Evolutionary conservation across 2,329 filamentous ascomycete genomes (phyloP).

Genomic region (Camptophora hylomeconis): DNA sequence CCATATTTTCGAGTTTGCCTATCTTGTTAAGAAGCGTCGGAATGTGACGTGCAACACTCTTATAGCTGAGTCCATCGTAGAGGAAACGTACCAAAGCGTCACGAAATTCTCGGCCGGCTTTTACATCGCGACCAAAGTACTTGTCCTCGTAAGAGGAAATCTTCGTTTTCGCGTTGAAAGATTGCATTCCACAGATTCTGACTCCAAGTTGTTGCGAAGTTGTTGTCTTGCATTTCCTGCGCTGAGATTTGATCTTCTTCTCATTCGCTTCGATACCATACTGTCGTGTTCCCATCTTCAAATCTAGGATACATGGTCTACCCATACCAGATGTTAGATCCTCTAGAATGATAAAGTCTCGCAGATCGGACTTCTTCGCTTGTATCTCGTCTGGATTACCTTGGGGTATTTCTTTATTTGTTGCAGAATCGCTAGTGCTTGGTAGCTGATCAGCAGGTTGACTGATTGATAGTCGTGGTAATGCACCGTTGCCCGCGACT

Average conservation of each 20-base stretch:
- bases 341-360: slow-evolving; percentile 68
- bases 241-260: slow-evolving; percentile 87
- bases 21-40: slow-evolving; percentile 78
- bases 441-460: too few species aligned
- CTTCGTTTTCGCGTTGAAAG: slow-evolving; percentile 77
- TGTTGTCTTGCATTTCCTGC: slow-evolving; percentile 81
- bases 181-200: slow-evolving; percentile 86
- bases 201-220: slow-evolving; percentile 88
- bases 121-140: slow-evolving; percentile 82
- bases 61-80: slow-evolving; percentile 73
- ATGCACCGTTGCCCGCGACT: too few species aligned
- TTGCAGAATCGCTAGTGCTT: too few species aligned
- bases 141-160: slow-evolving; percentile 95
- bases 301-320: slow-evolving; percentile 85
- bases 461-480: too few species aligned
- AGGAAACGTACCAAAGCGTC: slow-evolving; percentile 78
- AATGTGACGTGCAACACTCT: slow-evolving; percentile 73
- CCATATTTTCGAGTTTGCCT: slow-evolving; percentile 67
- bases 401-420: too few species aligned
- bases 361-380: slow-evolving; percentile 60
- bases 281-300: slow-evolving; percentile 97
- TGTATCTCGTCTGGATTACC: too few species aligned
- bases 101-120: slow-evolving; percentile 79
- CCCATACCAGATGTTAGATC: slow-evolving; percentile 96
- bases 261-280: slow-evolving; percentile 85